A percentile compares a stretch with the other conserved stretches of the same genome.
Conservation (phyloP, 2,329 filamentous ascomycete genomes). For the Lachnellula occidentalis region DNA sequence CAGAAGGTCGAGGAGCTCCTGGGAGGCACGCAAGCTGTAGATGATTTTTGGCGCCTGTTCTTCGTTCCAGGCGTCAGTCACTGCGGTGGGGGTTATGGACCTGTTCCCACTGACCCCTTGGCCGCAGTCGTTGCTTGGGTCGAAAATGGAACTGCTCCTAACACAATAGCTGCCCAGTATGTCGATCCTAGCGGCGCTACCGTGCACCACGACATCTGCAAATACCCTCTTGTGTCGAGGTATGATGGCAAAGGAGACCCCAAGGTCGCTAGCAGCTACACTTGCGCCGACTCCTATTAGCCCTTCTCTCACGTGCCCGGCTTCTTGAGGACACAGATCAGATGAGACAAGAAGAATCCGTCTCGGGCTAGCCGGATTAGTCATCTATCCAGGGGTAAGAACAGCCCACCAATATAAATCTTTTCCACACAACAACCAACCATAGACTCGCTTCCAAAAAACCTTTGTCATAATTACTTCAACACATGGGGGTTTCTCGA, state of each 20-base stretch:
- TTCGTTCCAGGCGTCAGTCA: slow-evolving; percentile 8
- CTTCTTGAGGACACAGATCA: no score
- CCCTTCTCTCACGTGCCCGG: no score
- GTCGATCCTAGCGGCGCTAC: background rate
- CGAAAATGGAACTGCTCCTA: slow-evolving; percentile 27
- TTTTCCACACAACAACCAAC: no score
- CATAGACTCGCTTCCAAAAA: no score
- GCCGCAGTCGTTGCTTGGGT: slow-evolving; percentile 29
- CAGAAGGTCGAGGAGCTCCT: background rate
- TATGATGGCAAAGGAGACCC: background rate
- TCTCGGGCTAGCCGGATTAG: no score
- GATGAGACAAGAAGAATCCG: no score
- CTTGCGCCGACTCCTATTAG: background rate
- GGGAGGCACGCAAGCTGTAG: background rate
- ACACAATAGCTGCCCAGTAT: slow-evolving; percentile 3
- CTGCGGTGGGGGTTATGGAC: slow-evolving; percentile 11
- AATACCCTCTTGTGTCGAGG: background rate
- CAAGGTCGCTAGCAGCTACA: background rate
- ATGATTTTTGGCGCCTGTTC: slow-evolving; percentile 11
- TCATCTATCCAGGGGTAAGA: no score
- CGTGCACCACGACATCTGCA: background rate
- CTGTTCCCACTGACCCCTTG: slow-evolving; percentile 22
- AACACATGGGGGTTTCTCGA: no score
- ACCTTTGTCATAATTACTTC: no score
- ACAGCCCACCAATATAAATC: no score